A percentile compares a stretch with the other conserved stretches of the same genome.
phyloP scores from a whole-genome alignment of 768 basidiomycete genomes.

The Psilocybe cyanescens region DNA sequence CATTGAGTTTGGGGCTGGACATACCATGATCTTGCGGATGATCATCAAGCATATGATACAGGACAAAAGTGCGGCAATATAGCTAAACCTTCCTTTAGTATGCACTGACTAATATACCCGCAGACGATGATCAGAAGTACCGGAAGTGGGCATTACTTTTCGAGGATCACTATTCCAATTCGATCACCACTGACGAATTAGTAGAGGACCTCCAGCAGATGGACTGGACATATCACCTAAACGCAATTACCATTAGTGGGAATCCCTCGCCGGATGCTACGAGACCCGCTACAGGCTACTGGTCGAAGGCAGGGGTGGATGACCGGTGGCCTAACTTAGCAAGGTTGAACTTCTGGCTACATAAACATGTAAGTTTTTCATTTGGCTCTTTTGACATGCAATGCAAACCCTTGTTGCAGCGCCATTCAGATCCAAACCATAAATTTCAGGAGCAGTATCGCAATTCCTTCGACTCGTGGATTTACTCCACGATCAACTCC shows the following conservation, averaged over 20 bases:
- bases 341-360: constrained; percentile 4
- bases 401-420: background rate
- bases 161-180: background rate
- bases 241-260: background rate
- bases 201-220: constrained; percentile 2
- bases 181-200: constrained; percentile 3
- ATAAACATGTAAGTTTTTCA: background rate
- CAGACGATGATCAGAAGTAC: background rate
- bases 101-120: background rate
- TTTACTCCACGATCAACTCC: background rate
- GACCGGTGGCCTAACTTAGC: constrained; percentile 14
- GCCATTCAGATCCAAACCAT: background rate
- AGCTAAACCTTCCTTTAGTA: background rate
- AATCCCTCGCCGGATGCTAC: background rate
- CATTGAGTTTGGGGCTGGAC: constrained; percentile 12
- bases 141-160: background rate
- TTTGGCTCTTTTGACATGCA: background rate
- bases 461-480: constrained; percentile 1
- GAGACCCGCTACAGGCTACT: background rate
- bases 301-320: constrained; percentile 7
- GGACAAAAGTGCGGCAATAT: background rate
- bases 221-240: constrained; percentile 1
- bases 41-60: constrained; percentile 2
- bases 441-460: background rate
- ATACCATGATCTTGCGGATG: constrained; percentile 7